phyloP scores from a whole-genome alignment of 192 early-diverging fungal genomes.

The Oehlia diaphana region DNA sequence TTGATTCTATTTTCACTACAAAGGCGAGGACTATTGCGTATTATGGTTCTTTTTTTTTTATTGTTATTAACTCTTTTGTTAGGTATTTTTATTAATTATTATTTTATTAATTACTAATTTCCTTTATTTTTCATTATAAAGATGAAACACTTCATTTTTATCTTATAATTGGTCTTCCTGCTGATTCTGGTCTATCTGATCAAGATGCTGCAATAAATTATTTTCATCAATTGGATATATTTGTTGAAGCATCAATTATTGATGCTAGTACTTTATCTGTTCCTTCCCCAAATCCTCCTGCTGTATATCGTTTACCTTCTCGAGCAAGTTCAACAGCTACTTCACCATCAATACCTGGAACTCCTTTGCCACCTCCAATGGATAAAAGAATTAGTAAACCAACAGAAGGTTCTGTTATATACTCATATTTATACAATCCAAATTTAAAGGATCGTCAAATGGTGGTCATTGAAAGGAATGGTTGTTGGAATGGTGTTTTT shows the following conservation, averaged over 20 bases:
- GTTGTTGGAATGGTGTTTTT: constrained; percentile 46
- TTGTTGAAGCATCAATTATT: constrained; percentile 54
- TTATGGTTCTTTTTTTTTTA: constrained; percentile 34
- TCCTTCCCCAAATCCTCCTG: background rate
- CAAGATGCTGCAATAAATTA: constrained; percentile 35
- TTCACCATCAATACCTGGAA: constrained; percentile 36
- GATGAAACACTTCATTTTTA: constrained; percentile 8
- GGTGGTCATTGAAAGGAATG: constrained; percentile 42
- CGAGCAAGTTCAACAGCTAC: constrained; percentile 25
- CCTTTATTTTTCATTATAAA: background rate
- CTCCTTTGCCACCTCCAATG: constrained; percentile 24
- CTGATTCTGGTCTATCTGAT: constrained; percentile 38
- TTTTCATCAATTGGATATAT: constrained; percentile 53
- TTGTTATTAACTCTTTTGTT: background rate
- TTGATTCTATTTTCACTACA: constrained; percentile 37
- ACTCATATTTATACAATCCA: constrained; percentile 48
- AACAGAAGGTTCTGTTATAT: constrained; percentile 44
- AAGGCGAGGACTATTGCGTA: constrained; percentile 42
- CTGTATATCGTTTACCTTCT: constrained; percentile 28
- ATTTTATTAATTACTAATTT: background rate
- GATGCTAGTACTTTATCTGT: constrained; percentile 34
- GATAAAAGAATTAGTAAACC: constrained; percentile 34
- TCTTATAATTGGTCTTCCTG: constrained; percentile 23
- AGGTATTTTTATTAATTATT: background rate
- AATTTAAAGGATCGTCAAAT: constrained; percentile 41